Evolutionary conservation across 1,139 yeast species (phyloP), one percentile per base, ranked within the genome.

Genomic region (Saccharomyces pastorianus): DNA sequence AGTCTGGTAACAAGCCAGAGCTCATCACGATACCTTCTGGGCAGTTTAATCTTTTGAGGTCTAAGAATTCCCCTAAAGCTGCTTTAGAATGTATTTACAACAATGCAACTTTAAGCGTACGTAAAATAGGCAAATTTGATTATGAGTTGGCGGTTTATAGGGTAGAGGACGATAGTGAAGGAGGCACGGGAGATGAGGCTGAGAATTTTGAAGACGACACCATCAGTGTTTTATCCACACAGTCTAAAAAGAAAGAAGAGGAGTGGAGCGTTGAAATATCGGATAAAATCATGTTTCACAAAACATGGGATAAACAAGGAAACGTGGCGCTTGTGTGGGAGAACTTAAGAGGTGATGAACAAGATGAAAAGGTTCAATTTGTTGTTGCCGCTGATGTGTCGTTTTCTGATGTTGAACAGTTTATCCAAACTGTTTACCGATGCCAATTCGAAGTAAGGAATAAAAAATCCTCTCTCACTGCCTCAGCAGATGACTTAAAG

Each of bases 311-410:
- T 47, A 66, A 71, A 44, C 75, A 75, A 7, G 80, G 77, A 6
- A 70, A 75, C 6, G 68, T 76, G 47, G 82, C 85, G 1, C 78
- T 93, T 48, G 76, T 84, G 0, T 93, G 99, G 99, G 75, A 74
- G 27, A 96, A 93, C 52, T 56, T 60, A 62, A 67, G 84, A 52
- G 85, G 85, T 51, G 96, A 96, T 31, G 96, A 89, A 62, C 75
- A 77, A n/a, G 97, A 91, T 14, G 98, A 91, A 66, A 73, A 77
- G 57, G 90, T 86, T 70, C 96, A 89, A 69, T 91, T 89, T 71
- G 77, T 86, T 23, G 80, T 90, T 54, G 89, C 84, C 58, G 79
- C 79, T 49, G 77, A 78, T n/a, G 80, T 85, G 7, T 76, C 84
- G 31, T 64, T 73, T 2, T 74, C 73, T 42, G 84, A 83, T 27